Conservation (phyloP, 1,139 yeast species). For the Lodderomyces orthopsilosis region DNA sequence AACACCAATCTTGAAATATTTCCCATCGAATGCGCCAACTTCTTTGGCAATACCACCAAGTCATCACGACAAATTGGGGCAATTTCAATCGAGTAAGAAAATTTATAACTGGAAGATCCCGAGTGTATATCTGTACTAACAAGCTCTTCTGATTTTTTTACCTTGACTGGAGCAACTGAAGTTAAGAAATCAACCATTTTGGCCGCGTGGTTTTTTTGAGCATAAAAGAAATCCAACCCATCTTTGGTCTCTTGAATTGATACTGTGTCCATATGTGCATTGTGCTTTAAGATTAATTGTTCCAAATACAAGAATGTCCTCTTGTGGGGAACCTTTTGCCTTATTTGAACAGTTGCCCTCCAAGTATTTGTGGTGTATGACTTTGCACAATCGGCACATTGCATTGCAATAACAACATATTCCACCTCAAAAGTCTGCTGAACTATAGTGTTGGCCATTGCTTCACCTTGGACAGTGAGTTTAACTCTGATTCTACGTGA, state of each 20-base stretch:
- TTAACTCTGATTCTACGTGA: conserved; percentile 90
- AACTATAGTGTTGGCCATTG: conserved; percentile 84
- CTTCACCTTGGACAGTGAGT: conserved; percentile 95
- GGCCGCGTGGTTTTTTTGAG: conserved; percentile 85
- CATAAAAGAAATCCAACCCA: conserved; percentile 91
- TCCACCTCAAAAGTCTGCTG: conserved; percentile 97
- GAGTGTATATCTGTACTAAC: conserved; percentile 91
- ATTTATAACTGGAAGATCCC: conserved; percentile 83
- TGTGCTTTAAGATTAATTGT: conserved; percentile 88
- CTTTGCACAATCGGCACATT: conserved; percentile 98
- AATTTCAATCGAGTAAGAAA: conserved; percentile 88
- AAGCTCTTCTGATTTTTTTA: conserved; percentile 85
- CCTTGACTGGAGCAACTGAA: conserved; percentile 84
- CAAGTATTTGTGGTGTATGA: conserved; percentile 94
- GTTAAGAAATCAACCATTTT: conserved; percentile 89
- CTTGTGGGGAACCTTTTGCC: conserved; percentile 96
- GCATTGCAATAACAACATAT: conserved; percentile 91
- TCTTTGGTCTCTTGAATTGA: conserved; percentile 90
- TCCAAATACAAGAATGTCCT: conserved; percentile 93
- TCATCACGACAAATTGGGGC: conserved; percentile 99
- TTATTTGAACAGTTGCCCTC: conserved; percentile 95
- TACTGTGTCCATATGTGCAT: conserved; percentile 92
- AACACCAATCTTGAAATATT: conserved; percentile 79
- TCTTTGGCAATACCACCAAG: conserved; percentile 82
- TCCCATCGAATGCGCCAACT: conserved; percentile 81